Evolutionary conservation across 2,329 filamentous ascomycete species (phyloP).

Genomic region (Graphilbum ipis-grandicollis): DNA sequence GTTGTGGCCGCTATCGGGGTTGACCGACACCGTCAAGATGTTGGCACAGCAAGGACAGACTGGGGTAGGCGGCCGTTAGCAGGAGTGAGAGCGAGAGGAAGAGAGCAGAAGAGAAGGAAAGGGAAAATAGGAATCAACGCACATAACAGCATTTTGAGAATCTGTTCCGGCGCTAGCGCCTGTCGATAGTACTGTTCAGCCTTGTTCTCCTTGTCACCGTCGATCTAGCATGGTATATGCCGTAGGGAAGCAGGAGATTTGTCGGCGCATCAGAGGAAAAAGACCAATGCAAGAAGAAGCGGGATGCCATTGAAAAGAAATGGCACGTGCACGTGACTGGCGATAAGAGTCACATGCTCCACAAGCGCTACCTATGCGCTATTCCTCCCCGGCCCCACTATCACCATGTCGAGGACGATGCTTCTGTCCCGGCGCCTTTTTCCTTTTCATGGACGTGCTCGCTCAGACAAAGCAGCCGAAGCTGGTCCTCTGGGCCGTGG

Average conservation of each 20-base stretch:
- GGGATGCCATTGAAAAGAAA: not conserved
- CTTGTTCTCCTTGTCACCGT: not conserved
- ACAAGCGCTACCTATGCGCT: not conserved
- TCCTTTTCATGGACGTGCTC: conserved; percentile 2
- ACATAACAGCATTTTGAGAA: conserved; percentile 46
- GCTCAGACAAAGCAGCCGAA: conserved; percentile 11
- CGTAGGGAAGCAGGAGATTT: too few relatives aligned
- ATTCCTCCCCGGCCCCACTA: too few relatives aligned
- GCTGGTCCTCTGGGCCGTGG: conserved; percentile 43
- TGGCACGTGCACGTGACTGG: not conserved
- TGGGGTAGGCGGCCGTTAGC: conserved; percentile 13
- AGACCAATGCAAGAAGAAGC: not conserved
- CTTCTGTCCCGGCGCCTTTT: not conserved
- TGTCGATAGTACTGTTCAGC: not conserved
- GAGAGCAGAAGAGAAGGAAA: not conserved
- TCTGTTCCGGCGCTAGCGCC: not conserved
- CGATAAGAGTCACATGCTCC: not conserved
- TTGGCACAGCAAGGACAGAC: conserved; percentile 77
- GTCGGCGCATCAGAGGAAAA: too few relatives aligned
- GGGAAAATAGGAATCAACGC: conserved; percentile 9
- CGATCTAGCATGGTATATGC: not conserved
- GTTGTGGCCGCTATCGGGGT: conserved; percentile 41
- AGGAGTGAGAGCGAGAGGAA: not conserved
- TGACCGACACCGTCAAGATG: conserved; percentile 56
- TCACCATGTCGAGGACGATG: too few relatives aligned